These are phyloP conservation scores for Stereocaulon alpinum DNA, from an alignment of 495 filamentous ascomycete species.

Conservation along the genomic window DNA sequence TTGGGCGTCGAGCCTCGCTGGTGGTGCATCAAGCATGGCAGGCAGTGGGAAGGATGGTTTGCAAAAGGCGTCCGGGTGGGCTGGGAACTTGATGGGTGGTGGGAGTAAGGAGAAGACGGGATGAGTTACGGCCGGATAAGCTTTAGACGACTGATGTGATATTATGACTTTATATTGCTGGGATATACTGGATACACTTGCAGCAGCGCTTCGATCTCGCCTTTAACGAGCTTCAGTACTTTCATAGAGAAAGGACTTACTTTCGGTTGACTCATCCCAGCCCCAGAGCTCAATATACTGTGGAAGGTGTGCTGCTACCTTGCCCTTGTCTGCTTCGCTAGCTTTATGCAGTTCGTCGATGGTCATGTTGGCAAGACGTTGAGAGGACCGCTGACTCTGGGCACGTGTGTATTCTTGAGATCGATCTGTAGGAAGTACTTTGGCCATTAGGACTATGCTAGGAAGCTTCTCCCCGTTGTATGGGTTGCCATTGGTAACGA, in stretches of 20 bases:
- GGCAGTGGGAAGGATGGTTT: conserved; percentile 9
- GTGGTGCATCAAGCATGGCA: conserved; percentile 10
- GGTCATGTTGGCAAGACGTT: neutral
- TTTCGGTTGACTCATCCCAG: too few relatives aligned
- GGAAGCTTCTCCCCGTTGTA: neutral
- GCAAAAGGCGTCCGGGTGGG: conserved; percentile 9
- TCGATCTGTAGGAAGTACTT: neutral
- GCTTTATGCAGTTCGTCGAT: neutral
- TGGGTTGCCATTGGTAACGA: neutral
- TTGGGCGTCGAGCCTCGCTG: conserved; percentile 12
- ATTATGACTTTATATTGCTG: too few relatives aligned
- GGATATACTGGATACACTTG: too few relatives aligned
- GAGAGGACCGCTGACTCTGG: neutral
- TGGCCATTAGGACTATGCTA: neutral
- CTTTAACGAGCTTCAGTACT: too few relatives aligned
- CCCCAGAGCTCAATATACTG: too few relatives aligned
- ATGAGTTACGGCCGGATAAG: neutral
- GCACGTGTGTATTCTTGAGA: neutral
- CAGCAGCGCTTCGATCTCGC: too few relatives aligned
- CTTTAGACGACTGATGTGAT: neutral
- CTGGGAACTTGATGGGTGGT: conserved; percentile 8
- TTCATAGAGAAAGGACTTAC: too few relatives aligned
- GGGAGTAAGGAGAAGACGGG: neutral
- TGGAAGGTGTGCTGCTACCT: too few relatives aligned
- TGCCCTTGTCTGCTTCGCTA: neutral